Percentiles rank a stretch among this genome's conserved stretches.
phyloP scores from a whole-genome alignment of 768 basidiomycete species.

The Termitomyces heimii region DNA sequence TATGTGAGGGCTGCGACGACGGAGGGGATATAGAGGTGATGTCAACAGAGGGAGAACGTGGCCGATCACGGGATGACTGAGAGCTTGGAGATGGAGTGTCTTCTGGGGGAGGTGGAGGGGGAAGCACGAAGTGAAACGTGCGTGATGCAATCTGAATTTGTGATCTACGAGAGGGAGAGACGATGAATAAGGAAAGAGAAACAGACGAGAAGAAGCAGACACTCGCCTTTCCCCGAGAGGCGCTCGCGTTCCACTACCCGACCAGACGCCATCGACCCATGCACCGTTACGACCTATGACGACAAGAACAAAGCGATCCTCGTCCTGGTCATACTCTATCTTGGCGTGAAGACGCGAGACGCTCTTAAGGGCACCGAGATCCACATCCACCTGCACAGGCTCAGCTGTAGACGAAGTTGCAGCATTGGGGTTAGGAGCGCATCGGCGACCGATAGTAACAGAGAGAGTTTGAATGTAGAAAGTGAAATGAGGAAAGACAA shows the following conservation, averaged over 20 bases:
- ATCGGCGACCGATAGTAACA: conserved; percentile 90
- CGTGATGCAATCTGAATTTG: conserved; percentile 97
- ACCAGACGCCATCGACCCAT: conserved; percentile 98
- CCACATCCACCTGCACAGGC: conserved; percentile 65
- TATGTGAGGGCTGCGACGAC: conserved; percentile 73
- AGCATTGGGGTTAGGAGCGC: conserved; percentile 46
- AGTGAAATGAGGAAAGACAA: conserved; percentile 90
- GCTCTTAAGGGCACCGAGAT: conserved; percentile 94
- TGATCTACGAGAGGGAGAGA: conserved; percentile 46
- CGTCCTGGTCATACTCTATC: conserved; percentile 90
- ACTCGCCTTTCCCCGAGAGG: conserved; percentile 74
- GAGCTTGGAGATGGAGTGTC: conserved; percentile 81
- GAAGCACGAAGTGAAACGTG: conserved; percentile 94
- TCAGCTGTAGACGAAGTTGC: conserved; percentile 57
- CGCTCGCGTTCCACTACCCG: conserved; percentile 81
- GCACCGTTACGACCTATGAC: conserved; percentile 97
- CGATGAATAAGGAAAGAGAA: conserved; percentile 3
- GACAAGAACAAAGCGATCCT: conserved; percentile 81
- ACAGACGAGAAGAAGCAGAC: neutral
- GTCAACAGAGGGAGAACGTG: conserved; percentile 77
- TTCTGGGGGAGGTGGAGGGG: conserved; percentile 76
- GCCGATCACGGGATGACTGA: conserved; percentile 57
- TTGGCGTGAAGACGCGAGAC: conserved; percentile 96
- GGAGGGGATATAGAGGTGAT: conserved; percentile 79
- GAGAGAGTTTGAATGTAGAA: conserved; percentile 96